A percentile compares a stretch with the other conserved stretches of the same genome.
Evolutionary conservation across 768 basidiomycete genomes (phyloP).

Genomic region (Pisolithus tinctorius): DNA sequence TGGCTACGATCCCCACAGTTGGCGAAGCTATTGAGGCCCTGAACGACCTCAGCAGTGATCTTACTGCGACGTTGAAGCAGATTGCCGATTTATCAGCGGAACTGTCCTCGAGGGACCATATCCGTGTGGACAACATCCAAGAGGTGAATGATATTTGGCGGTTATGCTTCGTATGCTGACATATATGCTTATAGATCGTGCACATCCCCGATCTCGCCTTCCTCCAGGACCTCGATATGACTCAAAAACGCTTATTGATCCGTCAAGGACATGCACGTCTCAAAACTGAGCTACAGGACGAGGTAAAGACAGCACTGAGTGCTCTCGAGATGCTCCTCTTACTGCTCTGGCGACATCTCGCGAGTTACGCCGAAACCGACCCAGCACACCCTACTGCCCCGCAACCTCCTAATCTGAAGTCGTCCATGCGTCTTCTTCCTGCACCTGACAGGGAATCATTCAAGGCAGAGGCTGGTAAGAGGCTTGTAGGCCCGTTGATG

Average conservation of each 20-base stretch:
- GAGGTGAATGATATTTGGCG: slow-evolving; percentile 40
- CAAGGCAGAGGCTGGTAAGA: slow-evolving; percentile 47
- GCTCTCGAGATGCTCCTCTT: slow-evolving; percentile 72
- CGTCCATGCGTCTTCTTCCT: slow-evolving; percentile 49
- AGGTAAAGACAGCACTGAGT: slow-evolving; percentile 55
- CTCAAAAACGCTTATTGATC: slow-evolving; percentile 61
- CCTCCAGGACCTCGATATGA: slow-evolving; percentile 60
- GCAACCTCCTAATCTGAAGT: slow-evolving; percentile 30
- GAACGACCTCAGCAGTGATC: slow-evolving; percentile 52
- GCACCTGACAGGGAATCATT: slow-evolving; percentile 54
- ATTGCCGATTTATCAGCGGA: slow-evolving; percentile 65
- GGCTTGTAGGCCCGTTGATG: slow-evolving; percentile 48
- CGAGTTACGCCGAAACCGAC: slow-evolving; percentile 48
- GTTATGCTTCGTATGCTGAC: neutral
- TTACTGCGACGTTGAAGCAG: slow-evolving; percentile 56
- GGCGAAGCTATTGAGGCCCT: slow-evolving; percentile 69
- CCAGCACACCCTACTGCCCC: slow-evolving; percentile 1
- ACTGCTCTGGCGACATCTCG: slow-evolving; percentile 74
- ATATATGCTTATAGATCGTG: slow-evolving; percentile 35
- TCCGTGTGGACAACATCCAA: slow-evolving; percentile 62
- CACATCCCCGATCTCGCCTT: slow-evolving; percentile 45
- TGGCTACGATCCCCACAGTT: slow-evolving; percentile 71
- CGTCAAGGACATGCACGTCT: slow-evolving; percentile 52
- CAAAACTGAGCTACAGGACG: slow-evolving; percentile 31
- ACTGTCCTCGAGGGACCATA: slow-evolving; percentile 63